A percentile compares a stretch with the other conserved stretches of the same genome.
Evolutionary conservation across 331 rosid genomes (phyloP).

Genomic region (Cydonia oblonga): DNA sequence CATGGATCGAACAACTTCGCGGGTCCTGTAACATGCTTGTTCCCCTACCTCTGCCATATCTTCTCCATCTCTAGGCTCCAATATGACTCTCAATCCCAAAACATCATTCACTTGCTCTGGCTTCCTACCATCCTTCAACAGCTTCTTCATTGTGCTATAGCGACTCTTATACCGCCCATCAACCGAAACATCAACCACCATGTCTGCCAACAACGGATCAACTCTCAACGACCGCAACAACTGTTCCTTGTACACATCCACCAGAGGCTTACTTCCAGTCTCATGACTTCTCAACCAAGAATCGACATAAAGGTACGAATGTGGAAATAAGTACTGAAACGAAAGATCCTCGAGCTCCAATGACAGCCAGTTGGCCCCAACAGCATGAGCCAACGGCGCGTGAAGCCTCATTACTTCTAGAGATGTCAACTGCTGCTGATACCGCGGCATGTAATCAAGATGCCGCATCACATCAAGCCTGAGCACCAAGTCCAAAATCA

Average conservation of each 20-base stretch:
- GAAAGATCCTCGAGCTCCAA: conserved; percentile 79
- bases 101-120: conserved; percentile 78
- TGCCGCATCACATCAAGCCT: conserved; percentile 77
- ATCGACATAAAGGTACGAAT: conserved; percentile 68
- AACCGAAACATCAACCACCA: conserved; percentile 50
- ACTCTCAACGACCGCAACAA: conserved; percentile 33
- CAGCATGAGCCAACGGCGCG: conserved; percentile 89
- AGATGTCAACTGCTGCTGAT: conserved; percentile 64
- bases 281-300: conserved; percentile 64
- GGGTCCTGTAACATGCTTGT: conserved; percentile 69
- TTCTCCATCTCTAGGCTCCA: conserved; percentile 44
- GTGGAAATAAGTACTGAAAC: conserved; percentile 69
- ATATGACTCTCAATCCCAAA: conserved; percentile 66
- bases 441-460: conserved; percentile 58
- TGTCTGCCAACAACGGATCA: conserved; percentile 37
- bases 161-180: conserved; percentile 82
- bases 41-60: conserved; percentile 38
- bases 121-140: conserved; percentile 76
- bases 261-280: conserved; percentile 39
- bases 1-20: conserved; percentile 41
- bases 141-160: conserved; percentile 88
- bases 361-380: conserved; percentile 61
- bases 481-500: conserved; percentile 59
- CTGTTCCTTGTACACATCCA: conserved; percentile 51
- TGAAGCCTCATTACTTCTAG: conserved; percentile 66